phyloP scores from a whole-genome alignment of 2,329 filamentous ascomycete genomes.

The Colletotrichum tofieldiae region DNA sequence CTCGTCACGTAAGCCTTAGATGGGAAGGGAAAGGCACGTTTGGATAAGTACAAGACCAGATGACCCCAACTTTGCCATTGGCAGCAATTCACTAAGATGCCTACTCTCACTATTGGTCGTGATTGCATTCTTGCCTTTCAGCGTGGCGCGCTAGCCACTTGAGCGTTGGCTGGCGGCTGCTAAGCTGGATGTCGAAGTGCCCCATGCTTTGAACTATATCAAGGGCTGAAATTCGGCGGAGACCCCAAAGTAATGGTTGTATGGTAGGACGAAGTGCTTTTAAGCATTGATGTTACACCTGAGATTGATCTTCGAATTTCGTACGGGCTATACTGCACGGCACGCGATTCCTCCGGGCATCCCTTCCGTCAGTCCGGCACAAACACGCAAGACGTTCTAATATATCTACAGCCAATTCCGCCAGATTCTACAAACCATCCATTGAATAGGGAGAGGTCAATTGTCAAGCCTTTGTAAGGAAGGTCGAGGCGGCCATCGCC shows the following conservation, averaged over 20 bases:
- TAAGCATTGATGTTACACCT: too few relatives aligned
- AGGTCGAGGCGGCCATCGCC: too few relatives aligned
- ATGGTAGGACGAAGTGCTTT: background rate
- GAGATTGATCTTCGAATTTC: too few relatives aligned
- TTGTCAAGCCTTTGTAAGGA: background rate
- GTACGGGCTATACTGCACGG: background rate
- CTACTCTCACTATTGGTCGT: background rate
- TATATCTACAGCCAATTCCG: too few relatives aligned
- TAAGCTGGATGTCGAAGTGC: background rate
- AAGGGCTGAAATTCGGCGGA: background rate
- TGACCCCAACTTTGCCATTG: background rate
- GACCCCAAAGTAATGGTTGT: background rate
- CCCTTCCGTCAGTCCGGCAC: too few relatives aligned
- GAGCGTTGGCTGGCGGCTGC: background rate
- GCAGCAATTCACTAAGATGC: background rate
- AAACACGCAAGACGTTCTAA: too few relatives aligned
- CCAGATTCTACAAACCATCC: rapidly evolving
- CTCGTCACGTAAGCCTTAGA: background rate
- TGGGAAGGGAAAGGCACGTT: background rate
- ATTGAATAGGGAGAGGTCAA: background rate
- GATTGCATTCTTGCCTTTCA: background rate
- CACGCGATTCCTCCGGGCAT: background rate
- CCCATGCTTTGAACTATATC: background rate
- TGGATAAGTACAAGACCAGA: background rate
- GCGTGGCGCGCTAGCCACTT: constrained; percentile 26